Evolutionary conservation across 225 moss, liverwort and hornwort genomes (phyloP).

Genomic region (Ulota crispa): DNA sequence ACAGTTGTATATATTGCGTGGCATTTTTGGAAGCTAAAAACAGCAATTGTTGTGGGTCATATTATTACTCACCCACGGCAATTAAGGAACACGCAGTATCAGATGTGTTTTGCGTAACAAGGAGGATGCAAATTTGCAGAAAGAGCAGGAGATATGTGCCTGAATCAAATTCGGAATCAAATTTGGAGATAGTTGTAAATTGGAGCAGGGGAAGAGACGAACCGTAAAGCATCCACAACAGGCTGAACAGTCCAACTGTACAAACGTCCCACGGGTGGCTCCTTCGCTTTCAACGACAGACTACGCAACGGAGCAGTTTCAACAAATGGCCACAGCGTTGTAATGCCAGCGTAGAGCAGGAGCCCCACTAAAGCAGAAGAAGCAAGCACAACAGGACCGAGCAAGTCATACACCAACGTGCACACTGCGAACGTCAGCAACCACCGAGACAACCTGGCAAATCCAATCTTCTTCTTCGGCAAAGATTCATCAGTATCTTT

Average conservation of each 20-base stretch:
- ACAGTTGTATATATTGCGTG: neutral
- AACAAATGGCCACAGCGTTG: conserved; percentile 39
- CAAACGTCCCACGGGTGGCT: conserved; percentile 7
- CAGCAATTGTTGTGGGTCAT: neutral
- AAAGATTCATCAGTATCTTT: conserved; percentile 20
- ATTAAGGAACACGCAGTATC: neutral
- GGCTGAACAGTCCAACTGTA: conserved; percentile 52
- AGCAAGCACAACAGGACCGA: conserved; percentile 44
- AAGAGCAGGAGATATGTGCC: neutral
- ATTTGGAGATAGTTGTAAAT: neutral
- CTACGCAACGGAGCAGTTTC: conserved; percentile 15
- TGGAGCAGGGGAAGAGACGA: neutral
- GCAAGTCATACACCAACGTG: conserved; percentile 39
- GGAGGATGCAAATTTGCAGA: neutral
- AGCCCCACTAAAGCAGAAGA: conserved; percentile 37
- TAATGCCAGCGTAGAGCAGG: conserved; percentile 43
- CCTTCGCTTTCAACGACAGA: conserved; percentile 20
- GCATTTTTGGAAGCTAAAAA: neutral
- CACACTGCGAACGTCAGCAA: conserved; percentile 56
- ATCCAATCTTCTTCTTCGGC: conserved; percentile 57
- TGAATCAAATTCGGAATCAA: neutral
- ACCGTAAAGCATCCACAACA: conserved; percentile 44
- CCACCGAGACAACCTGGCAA: conserved; percentile 85
- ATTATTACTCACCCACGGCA: neutral
- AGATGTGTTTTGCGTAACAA: neutral